These are phyloP conservation scores for Pseudomicrostroma phylloplanum DNA, from an alignment of 1,284 basidiomycete species.

Conservation along the genomic window DNA sequence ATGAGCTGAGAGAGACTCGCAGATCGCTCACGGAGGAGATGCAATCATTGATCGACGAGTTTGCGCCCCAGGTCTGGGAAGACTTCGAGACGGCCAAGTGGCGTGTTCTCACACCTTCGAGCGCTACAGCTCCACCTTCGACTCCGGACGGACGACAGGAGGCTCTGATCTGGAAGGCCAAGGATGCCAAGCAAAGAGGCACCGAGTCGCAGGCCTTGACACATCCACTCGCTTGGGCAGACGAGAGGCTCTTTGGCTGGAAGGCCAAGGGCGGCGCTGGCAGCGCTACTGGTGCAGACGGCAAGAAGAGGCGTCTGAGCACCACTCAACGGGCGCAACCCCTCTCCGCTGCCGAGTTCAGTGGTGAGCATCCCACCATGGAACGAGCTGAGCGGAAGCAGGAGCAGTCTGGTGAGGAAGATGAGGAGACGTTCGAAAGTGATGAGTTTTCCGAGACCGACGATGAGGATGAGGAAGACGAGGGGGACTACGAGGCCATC, in stretches of 20 bases:
- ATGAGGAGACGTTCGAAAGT: constrained; percentile 20
- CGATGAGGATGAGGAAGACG: constrained; percentile 25
- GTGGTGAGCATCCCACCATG: constrained; percentile 2
- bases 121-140: constrained; percentile 30
- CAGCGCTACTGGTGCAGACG: background rate
- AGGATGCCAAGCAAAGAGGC: constrained; percentile 14
- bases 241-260: constrained; percentile 90
- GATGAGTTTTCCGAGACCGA: constrained; percentile 21
- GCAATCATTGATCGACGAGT: constrained; percentile 78
- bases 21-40: constrained; percentile 77
- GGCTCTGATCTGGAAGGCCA: constrained; percentile 32
- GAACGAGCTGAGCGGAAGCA: constrained; percentile 15
- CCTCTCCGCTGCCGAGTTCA: constrained; percentile 10
- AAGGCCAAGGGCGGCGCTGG: constrained; percentile 15
- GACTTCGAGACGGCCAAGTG: constrained; percentile 37
- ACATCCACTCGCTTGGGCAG: constrained; percentile 63
- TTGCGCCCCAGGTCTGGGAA: constrained; percentile 46
- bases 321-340: constrained; percentile 20
- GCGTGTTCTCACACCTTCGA: constrained; percentile 30
- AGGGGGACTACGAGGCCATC: constrained; percentile 45
- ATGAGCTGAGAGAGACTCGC: constrained; percentile 73
- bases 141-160: constrained; percentile 18
- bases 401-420: constrained; percentile 19
- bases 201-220: constrained; percentile 27
- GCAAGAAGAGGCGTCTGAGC: constrained; percentile 2